Base-by-base conservation (phyloP, 768 basidiomycete genomes). In the Lyophyllum semitale region DNA sequence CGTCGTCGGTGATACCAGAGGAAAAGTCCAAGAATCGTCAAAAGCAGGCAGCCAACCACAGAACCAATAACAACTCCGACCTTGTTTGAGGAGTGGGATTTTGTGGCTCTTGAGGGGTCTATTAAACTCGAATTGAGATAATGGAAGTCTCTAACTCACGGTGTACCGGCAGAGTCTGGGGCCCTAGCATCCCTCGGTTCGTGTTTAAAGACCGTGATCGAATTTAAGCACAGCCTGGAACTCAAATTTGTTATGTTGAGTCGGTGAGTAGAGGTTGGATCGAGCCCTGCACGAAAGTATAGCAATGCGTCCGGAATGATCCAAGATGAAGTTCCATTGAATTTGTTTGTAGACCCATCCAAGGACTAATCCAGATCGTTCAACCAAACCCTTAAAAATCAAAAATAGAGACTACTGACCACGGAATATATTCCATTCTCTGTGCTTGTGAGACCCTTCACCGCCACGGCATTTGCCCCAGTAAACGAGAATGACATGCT, bases 251-350 rank as follows among this genome's bases (percentile, higher is more conserved):
- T 55, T 33, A 63, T 54, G 50, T 33, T 59, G 32, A 63, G 57
- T 43, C 57, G 29, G 38, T 63, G 57, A 6, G 47, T 57, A 18
- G 33, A 29, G 4, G 43, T 54, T 18, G 59, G 57, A 45, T 63
- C 57, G 11, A 63, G 40, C 17, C 62, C 62, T 46, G 59, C 59
- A 48, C 47, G 52, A 29, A 63, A 59, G 50, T 53, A 63, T 33
- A 63, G 45, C 23, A 63, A 48, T 41, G 62, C 57, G 32, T 63
- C 57, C n/a, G 62, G 59, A 53, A 60, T 47, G 3, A 41, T 57
- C 57, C 55, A 59, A 12, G 43, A 8, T 6, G 62, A 63, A 22
- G 42, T 60, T 51, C 54, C 62, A 38, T 63, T 63, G 15, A 54
- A 60, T 22, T 33, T 35, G 12, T 26, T 51, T 6, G 54, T 47